Conservation (phyloP, 1,139 yeast species). For the Geotrichum reessii region DNA sequence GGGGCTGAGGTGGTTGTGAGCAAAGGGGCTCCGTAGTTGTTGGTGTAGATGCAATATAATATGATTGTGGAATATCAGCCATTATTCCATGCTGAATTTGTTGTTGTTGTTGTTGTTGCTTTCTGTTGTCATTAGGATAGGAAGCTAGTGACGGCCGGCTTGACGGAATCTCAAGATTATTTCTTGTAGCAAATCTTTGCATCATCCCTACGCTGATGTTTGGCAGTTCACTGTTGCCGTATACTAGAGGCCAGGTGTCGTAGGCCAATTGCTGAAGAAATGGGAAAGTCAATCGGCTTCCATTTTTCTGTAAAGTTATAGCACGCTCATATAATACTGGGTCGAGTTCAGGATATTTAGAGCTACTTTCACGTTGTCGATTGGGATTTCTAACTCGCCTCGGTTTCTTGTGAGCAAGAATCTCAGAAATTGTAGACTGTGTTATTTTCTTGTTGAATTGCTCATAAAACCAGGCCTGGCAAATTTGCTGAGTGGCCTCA, state of each 20-base stretch:
- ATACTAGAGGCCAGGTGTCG: constrained; percentile 4
- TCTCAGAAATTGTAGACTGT: constrained; percentile 13
- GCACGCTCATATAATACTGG: constrained; percentile 7
- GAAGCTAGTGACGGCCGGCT: not conserved
- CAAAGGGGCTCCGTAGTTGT: not conserved
- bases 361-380: constrained; percentile 11
- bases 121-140: not conserved
- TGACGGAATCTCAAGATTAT: constrained; percentile 1
- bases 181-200: constrained; percentile 11
- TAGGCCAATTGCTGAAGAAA: constrained; percentile 10
- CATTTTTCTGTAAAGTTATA: constrained; percentile 1
- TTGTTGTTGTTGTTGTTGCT: not conserved
- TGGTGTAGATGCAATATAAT: not conserved
- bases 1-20: not conserved
- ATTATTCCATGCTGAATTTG: not conserved
- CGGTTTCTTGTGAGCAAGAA: constrained; percentile 6
- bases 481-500: constrained; percentile 8
- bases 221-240: not conserved
- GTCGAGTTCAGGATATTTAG: constrained; percentile 10
- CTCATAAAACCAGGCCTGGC: constrained; percentile 8
- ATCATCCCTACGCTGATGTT: constrained; percentile 11
- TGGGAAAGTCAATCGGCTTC: constrained; percentile 3
- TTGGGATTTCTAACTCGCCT: constrained; percentile 8
- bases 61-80: not conserved
- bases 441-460: constrained; percentile 5